Evolutionary conservation across 1,139 yeast species (phyloP), one percentile per base, ranked within the genome.

Genomic region (Saccharomyces hybrid): DNA sequence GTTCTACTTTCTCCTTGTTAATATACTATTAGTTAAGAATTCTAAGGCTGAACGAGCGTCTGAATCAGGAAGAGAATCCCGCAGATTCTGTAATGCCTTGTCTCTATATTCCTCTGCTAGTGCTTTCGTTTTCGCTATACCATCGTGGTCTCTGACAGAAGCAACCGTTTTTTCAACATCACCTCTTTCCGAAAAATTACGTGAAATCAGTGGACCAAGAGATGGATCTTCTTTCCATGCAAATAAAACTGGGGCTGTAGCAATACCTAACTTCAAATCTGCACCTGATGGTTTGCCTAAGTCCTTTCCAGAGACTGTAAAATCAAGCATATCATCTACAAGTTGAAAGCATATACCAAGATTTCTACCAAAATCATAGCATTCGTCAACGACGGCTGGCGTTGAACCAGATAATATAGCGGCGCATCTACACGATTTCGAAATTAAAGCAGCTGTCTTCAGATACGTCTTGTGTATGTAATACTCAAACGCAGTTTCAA

Each of bases 201-300:
- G 80, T 41, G 82, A 83, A 62, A 93, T 90, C 67, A 91, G 73
- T 32, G 82, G 84, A 1, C 97, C 98, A 53, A 93, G 75, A 58
- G 84, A 87, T 0, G 97, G 96, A 64, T 81, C 83, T 68, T 86
- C 82, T 65, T 81, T 83, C 99, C 99, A 93, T 1, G 99, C 98
- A 73, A 80, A 93, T 55, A 93, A 75, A 3, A 93, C 91, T 2
- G 99, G 99, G 0, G 98, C 98, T 0, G 99, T 93, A 1, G 98
- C 98, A 59, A 93, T 78, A 0, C 99, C 99, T 51, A 93, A 77
- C 69, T 91, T 84, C 63, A 93, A 78, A 72, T 93, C 99, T 1
- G 97, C 98, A 64, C 91, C 96, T 24, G 96, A 86, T 11, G 99
- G 99, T 71, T 93, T 93, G 46, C 99, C 99, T 57, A 93, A 75